Evolutionary conservation across 1,284 basidiomycete genomes (phyloP), one percentile per base, ranked within the genome.

Genomic region (Heterobasidion parviporum): DNA sequence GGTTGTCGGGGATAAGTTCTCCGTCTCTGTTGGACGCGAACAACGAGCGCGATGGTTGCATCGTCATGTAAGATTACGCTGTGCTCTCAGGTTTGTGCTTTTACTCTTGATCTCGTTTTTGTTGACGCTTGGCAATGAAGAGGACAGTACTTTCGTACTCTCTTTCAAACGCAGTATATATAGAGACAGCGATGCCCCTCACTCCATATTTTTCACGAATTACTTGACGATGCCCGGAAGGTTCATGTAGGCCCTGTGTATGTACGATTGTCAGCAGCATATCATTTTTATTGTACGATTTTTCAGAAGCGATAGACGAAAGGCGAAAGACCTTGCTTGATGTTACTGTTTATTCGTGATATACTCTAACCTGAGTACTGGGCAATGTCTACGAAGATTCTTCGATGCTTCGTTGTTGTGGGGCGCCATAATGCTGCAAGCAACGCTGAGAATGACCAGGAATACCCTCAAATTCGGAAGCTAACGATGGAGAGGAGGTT

Each of bases 11-110:
- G 8, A 58, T 63, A 14, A 65, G 54, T 32, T 71, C 73, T 16
- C 72, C 68, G 49, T 62, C 61, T 10, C 36, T 67, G 34, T 62
- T 73, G 46, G 72, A 70, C 26, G 56, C 60, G 18, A 63, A 60
- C 48, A 58, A 62, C 41, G 69, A 70, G 48, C 71, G 74, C 15
- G 74, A 75, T 3, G 74, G 73, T 43, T 78, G 76, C 67, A 68
- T 68, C 20, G 67, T 78, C 56, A 78, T 76, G 74, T 79, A 67
- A 60, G 50, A 47, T 56, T 61, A 56, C 35, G 33, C 5, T 14
- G 26, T 46, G 14, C 18, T 32, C 26, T 9, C 20, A 38, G 6
- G 9, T 41, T n/a, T 41, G 38, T 41, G 12, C 10, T 52, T 36
- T 35, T 43, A 9, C 9, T 14, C 10, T 26, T 20, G 10, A 9